Evolutionary conservation across 2,329 filamentous ascomycete species (phyloP).

Genomic region (Fusarium burgessii): DNA sequence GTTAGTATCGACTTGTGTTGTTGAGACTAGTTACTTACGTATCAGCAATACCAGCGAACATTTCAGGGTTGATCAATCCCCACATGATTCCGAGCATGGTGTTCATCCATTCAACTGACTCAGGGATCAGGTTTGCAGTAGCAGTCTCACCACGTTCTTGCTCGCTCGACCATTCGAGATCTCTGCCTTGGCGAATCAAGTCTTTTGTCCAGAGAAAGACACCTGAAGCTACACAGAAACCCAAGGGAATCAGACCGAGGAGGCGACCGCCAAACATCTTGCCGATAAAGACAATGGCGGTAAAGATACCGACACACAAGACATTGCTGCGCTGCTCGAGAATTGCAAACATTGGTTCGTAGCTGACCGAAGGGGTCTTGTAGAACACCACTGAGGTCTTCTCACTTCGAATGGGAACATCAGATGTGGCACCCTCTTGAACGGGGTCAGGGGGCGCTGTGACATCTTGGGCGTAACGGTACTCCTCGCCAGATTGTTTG

Average conservation of each 20-base stretch:
- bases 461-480: slow-evolving; percentile 86
- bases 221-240: slow-evolving; percentile 76
- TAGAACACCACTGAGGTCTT: slow-evolving; percentile 98
- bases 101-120: slow-evolving; percentile 97
- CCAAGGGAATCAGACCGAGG: slow-evolving; percentile 80
- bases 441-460: slow-evolving; percentile 92
- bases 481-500: slow-evolving; percentile 80
- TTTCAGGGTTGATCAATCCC: slow-evolving; percentile 93
- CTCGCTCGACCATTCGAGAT: slow-evolving; percentile 90
- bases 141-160: slow-evolving; percentile 86
- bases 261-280: slow-evolving; percentile 83
- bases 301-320: slow-evolving; percentile 76
- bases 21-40: slow-evolving; percentile 59
- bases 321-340: slow-evolving; percentile 81
- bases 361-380: slow-evolving; percentile 89
- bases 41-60: slow-evolving; percentile 93
- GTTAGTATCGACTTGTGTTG: slow-evolving; percentile 9
- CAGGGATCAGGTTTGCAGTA: slow-evolving; percentile 88
- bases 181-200: slow-evolving; percentile 82
- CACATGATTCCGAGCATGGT: slow-evolving; percentile 85
- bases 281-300: slow-evolving; percentile 81
- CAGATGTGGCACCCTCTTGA: slow-evolving; percentile 83
- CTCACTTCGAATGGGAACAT: slow-evolving; percentile 95
- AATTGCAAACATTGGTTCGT: slow-evolving; percentile 85
- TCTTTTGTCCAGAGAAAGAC: slow-evolving; percentile 94